A percentile compares a stretch with the other conserved stretches of the same genome.
phyloP scores from a whole-genome alignment of 768 basidiomycete species.

The Tylopilus subfusipes region DNA sequence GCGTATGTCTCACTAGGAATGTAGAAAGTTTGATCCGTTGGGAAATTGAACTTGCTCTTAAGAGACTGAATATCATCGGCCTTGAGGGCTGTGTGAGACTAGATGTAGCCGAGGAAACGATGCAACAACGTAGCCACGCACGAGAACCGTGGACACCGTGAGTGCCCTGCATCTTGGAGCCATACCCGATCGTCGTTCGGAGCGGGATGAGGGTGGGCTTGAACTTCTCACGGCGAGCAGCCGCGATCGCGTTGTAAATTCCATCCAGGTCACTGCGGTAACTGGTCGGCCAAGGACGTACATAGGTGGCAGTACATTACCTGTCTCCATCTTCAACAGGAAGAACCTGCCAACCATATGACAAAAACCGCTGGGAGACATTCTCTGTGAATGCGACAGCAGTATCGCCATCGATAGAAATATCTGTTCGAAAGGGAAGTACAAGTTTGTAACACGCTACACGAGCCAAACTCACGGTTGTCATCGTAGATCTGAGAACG shows the following conservation, averaged over 20 bases:
- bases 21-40: constrained; percentile 71
- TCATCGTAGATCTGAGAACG: constrained; percentile 80
- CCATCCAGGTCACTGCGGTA: constrained; percentile 63
- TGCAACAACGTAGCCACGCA: constrained; percentile 41
- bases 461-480: constrained; percentile 62
- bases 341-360: constrained; percentile 95
- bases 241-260: constrained; percentile 75
- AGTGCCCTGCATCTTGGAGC: constrained; percentile 89
- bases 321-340: constrained; percentile 76
- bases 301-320: constrained; percentile 36
- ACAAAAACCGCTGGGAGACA: constrained; percentile 79
- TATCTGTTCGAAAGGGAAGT: constrained; percentile 50
- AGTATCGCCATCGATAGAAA: constrained; percentile 95
- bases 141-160: constrained; percentile 94
- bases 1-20: constrained; percentile 73
- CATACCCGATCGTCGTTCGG: constrained; percentile 89
- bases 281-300: constrained; percentile 8
- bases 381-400: constrained; percentile 92
- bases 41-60: constrained; percentile 83
- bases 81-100: constrained; percentile 66
- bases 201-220: constrained; percentile 88
- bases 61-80: constrained; percentile 81
- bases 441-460: constrained; percentile 1
- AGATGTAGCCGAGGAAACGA: constrained; percentile 2
- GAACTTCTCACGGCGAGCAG: constrained; percentile 68